These are phyloP conservation scores for Suhomyces guaymorum DNA, from an alignment of 1,139 yeast species.

Conservation along the genomic window DNA sequence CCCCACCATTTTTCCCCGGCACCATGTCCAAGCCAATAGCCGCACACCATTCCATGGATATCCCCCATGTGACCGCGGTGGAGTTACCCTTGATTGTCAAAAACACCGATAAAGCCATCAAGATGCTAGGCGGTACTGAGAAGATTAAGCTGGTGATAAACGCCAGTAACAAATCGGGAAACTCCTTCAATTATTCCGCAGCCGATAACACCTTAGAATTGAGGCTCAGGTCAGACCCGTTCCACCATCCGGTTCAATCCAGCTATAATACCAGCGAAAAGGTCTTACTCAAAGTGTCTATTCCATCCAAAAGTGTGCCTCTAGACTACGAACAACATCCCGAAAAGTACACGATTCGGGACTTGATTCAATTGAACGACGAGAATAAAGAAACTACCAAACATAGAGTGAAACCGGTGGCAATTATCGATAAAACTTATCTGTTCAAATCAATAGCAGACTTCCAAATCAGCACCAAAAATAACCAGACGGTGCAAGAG, in stretches of 20 bases:
- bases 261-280: constrained; percentile 58
- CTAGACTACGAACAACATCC: constrained; percentile 41
- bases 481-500: constrained; percentile 49
- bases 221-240: constrained; percentile 64
- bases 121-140: constrained; percentile 74
- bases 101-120: constrained; percentile 62
- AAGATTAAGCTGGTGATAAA: constrained; percentile 43
- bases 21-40: constrained; percentile 30
- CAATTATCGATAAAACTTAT: constrained; percentile 67
- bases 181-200: constrained; percentile 13
- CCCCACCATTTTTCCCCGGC: not conserved
- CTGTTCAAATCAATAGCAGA: constrained; percentile 87
- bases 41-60: constrained; percentile 58
- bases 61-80: constrained; percentile 73
- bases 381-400: constrained; percentile 21
- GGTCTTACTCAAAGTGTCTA: constrained; percentile 63
- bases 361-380: constrained; percentile 42
- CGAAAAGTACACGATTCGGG: constrained; percentile 50
- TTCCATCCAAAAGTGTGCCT: constrained; percentile 58
- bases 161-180: constrained; percentile 19
- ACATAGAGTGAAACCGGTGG: constrained; percentile 58
- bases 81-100: constrained; percentile 80
- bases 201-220: constrained; percentile 54
- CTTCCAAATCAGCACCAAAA: constrained; percentile 71
- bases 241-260: constrained; percentile 78